Evolutionary conservation across 331 rosid genomes (phyloP).

Genomic region (Phaseolus coccineus): DNA sequence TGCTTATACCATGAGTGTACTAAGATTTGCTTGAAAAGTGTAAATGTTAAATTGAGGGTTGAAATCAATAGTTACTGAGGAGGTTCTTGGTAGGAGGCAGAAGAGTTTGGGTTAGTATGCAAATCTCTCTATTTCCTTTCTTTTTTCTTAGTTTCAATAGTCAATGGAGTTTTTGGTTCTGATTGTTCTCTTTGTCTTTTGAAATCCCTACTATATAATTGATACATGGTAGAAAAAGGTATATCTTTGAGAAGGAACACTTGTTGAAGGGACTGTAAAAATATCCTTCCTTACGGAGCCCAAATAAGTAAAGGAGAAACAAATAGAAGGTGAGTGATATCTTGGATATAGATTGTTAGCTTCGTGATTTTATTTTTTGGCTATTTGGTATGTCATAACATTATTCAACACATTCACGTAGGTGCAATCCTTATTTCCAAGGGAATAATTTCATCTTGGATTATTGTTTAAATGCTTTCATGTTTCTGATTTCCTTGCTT

Average conservation of each 20-base stretch:
- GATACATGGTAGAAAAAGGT: slow-evolving; percentile 43
- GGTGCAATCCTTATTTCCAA: background rate
- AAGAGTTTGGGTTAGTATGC: slow-evolving; percentile 76
- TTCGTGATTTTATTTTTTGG: background rate
- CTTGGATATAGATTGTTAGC: slow-evolving; percentile 17
- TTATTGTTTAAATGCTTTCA: background rate
- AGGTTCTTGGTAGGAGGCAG: no score
- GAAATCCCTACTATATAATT: background rate
- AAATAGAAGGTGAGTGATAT: slow-evolving; percentile 66
- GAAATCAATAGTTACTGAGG: no score
- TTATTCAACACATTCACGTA: slow-evolving; percentile 9
- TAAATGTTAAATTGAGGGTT: no score
- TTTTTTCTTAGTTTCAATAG: slow-evolving; percentile 5
- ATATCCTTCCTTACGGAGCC: slow-evolving; percentile 83
- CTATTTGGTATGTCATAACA: slow-evolving; percentile 7
- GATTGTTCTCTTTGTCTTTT: slow-evolving; percentile 14
- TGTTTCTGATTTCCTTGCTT: slow-evolving; percentile 17
- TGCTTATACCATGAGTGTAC: no score
- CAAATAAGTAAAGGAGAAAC: slow-evolving; percentile 76
- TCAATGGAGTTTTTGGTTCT: slow-evolving; percentile 6
- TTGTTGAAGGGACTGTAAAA: slow-evolving; percentile 76
- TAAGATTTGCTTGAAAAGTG: no score
- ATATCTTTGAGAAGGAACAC: slow-evolving; percentile 61
- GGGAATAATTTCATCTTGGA: slow-evolving; percentile 7
- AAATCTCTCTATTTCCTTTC: slow-evolving; percentile 18